Evolutionary conservation across 345 rosid genomes (phyloP).

Genomic region (Eutrema japonicum): DNA sequence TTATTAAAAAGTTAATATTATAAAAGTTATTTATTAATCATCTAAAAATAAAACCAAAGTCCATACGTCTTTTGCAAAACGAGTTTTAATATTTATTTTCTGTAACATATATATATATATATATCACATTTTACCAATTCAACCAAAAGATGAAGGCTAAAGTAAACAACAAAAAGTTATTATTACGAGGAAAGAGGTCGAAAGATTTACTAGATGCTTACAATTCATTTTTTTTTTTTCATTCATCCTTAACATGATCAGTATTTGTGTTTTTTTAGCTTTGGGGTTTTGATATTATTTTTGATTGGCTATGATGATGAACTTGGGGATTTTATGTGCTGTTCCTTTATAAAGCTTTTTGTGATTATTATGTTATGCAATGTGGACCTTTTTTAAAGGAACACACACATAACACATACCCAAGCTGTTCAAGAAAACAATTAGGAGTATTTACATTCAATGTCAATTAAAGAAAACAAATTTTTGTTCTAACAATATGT

Average conservation of each 20-base stretch:
- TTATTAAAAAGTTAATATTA: neutral
- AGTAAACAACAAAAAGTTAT: neutral
- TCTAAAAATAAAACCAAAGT: neutral
- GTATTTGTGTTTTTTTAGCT: neutral
- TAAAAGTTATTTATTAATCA: neutral
- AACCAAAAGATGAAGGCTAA: constrained; percentile 1
- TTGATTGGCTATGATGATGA: constrained; percentile 7
- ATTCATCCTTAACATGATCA: neutral
- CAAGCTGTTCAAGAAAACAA: neutral
- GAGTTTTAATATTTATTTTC: neutral
- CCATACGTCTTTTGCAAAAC: neutral
- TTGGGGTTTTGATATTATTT: neutral
- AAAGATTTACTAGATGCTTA: neutral
- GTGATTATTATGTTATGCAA: constrained; percentile 24
- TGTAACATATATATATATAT: neutral
- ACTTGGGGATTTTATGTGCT: constrained; percentile 10
- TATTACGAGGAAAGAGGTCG: neutral
- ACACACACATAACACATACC: constrained; percentile 2
- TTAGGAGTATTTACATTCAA: too few relatives aligned
- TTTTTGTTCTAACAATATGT: too few relatives aligned
- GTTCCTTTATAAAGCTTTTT: constrained; percentile 28
- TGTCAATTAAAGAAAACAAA: too few relatives aligned
- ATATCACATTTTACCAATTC: neutral
- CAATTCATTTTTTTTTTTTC: neutral
- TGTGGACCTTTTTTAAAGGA: constrained; percentile 28